phyloP scores from a whole-genome alignment of 495 filamentous ascomycete genomes.

The Aspergillus steynii region DNA sequence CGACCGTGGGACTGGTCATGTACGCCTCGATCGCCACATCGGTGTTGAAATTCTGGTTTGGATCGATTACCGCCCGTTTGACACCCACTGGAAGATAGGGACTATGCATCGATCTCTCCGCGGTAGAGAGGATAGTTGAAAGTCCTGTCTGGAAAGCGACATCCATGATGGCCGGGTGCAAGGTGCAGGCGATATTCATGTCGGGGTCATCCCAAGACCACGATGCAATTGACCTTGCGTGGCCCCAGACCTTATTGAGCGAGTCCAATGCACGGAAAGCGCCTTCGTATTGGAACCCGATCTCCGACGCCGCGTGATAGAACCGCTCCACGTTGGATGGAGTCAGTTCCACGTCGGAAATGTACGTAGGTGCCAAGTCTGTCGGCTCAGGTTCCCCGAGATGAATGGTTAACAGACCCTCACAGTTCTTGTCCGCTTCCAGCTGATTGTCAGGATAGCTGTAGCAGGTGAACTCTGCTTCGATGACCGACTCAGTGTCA shows the following conservation, averaged over 20 bases:
- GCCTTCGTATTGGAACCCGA: not conserved
- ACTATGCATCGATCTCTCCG: not conserved
- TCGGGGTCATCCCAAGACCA: not conserved
- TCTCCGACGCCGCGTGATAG: not conserved
- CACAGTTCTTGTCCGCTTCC: not conserved
- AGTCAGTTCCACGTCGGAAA: not conserved
- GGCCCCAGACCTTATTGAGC: slow-evolving; percentile 6
- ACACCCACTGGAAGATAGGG: not conserved
- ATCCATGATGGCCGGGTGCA: not conserved
- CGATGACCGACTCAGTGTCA: not conserved
- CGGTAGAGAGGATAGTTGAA: not conserved
- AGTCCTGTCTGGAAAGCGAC: not conserved
- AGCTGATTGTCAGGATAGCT: not conserved
- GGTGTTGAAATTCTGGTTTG: not conserved
- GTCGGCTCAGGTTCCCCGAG: not conserved
- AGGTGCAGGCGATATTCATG: not conserved
- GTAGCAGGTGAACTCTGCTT: not conserved
- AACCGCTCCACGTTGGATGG: not conserved
- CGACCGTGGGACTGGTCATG: not conserved
- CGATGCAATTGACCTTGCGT: not conserved
- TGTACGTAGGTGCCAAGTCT: not conserved
- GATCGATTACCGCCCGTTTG: not conserved
- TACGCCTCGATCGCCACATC: not conserved
- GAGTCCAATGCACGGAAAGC: not conserved
- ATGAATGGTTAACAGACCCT: not conserved